Base-by-base conservation (phyloP, 176 grass and related monocot species). In the Bothriochloa decipiens region DNA sequence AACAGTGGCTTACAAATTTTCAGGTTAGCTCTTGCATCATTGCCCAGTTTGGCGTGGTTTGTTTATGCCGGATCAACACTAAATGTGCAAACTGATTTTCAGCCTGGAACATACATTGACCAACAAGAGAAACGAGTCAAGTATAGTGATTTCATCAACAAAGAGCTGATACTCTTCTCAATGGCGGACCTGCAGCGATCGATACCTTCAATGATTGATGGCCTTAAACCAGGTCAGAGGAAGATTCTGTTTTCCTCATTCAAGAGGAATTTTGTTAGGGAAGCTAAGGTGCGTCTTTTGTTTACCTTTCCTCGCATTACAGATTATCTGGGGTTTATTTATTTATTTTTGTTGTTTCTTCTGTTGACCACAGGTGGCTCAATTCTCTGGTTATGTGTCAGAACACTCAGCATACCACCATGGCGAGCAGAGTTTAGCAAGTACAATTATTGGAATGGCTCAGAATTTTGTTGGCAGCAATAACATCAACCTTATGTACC, bases 201-300 rank as follows among this genome's bases (percentile, higher is more conserved):
- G 52, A 93, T 98, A 88, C 96, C 96, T 47, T 98, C 96, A 74
- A 93, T 98, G 93, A 89, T 95, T 3, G 96, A 98, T 61, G 96
- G 96, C 29, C 65, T 98, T 42, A 98, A 98, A 68, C 96, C 96
- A 60, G 87, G 86, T 10, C 90, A 98, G 64, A 95, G 95, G 70
- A 97, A 97, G 87, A 92, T 97, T 52, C 86, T 97, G 61, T 94
- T 86, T 87, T 91, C 88, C n/a, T 91, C 92, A 35, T 97, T 97
- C 78, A 97, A 97, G 90, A 84, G 88, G 46, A 97, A 97, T 40
- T 88, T 95, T 50, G 11, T 80, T 8, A 98, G 90, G 69, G 91
- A 98, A 79, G 37, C 87, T 60, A 98, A 98, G 92, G 95, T 91
- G 80, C 39, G 67, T 64, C 0, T 65, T 81, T 18, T 37, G 83